Evolutionary conservation across 768 basidiomycete species (phyloP), one percentile per base, ranked within the genome.

Genomic region (Rhodotorula diobovata): DNA sequence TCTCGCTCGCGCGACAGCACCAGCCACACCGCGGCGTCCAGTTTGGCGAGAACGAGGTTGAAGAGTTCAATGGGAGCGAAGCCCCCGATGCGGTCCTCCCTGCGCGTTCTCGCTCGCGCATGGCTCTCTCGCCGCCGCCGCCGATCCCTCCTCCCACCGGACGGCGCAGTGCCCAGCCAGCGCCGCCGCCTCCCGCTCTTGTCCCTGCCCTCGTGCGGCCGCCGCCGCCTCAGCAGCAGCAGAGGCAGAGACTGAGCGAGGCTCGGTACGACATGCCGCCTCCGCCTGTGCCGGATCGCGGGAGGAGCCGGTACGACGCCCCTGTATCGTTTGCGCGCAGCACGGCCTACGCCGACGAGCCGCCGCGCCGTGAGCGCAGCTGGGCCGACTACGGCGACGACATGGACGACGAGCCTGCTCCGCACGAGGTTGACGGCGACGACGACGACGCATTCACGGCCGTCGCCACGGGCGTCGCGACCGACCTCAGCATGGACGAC

Each of bases 361-460:
- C 34, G 37, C 21, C 53, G 10, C 39, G 39, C 15, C 45, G 3
- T 6, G 20, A 21, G 30, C 23, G 41, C 32, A 51, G 37, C 2
- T 53, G 35, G 37, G 39, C 0, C 21, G 39, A 34, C 53, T 32
- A 32, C 6, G 25, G 8, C 57, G 63, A 35, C n/a, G 48, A 39
- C 20, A 32, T 5, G 12, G 51, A 7, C 11, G n/a, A n/a, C 25
- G 30, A 23, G 11, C n/a, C 51, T n/a, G 18, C n/a, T 16, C n/a
- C 3, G 30, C 16, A 14, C 14, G 11, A 16, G 5, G 4, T 25
- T 57, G 50, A 46, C 9, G 54, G 63, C 34, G 50, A 63, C 56
- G 70, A 71, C 56, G 66, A 67, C 21, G 70, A 71, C 41, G 70
- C 61, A 6, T 67, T 63, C 51, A 71, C 66, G 0, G 70, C 70